Conservation (phyloP, 1,284 basidiomycete species). For the Bothia castanella region DNA sequence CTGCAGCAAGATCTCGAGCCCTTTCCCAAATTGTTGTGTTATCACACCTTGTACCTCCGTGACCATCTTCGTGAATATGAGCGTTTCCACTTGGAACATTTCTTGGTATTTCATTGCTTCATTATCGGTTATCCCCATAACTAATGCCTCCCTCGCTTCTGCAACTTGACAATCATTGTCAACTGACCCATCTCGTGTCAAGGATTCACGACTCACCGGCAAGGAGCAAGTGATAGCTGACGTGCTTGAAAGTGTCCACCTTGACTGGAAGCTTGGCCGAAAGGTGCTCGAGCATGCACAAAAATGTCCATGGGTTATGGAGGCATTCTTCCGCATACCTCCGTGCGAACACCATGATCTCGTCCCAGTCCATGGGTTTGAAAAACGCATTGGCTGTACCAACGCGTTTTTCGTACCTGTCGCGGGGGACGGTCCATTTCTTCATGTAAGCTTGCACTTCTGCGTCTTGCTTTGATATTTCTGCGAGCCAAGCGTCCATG, state of each 20-base stretch:
- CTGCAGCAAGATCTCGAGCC: not conserved
- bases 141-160: not conserved
- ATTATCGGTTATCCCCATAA: not conserved
- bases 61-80: not conserved
- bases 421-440: not conserved
- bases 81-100: not conserved
- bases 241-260: not conserved
- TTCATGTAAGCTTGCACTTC: not conserved
- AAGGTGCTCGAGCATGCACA: constrained; percentile 4
- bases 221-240: not conserved
- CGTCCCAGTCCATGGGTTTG: constrained; percentile 1
- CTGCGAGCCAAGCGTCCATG: not conserved
- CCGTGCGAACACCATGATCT: not conserved
- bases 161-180: not conserved
- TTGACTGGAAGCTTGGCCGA: not conserved
- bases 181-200: not conserved
- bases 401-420: not conserved
- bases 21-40: not conserved
- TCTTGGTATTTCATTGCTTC: not conserved
- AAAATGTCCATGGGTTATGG: not conserved
- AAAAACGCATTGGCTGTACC: not conserved
- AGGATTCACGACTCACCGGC: not conserved
- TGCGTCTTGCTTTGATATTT: not conserved
- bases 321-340: not conserved
- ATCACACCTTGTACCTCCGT: not conserved